These are phyloP conservation scores for Smittium mucronatum DNA, from an alignment of 371 early-diverging fungal genomes.

Conservation along the genomic window DNA sequence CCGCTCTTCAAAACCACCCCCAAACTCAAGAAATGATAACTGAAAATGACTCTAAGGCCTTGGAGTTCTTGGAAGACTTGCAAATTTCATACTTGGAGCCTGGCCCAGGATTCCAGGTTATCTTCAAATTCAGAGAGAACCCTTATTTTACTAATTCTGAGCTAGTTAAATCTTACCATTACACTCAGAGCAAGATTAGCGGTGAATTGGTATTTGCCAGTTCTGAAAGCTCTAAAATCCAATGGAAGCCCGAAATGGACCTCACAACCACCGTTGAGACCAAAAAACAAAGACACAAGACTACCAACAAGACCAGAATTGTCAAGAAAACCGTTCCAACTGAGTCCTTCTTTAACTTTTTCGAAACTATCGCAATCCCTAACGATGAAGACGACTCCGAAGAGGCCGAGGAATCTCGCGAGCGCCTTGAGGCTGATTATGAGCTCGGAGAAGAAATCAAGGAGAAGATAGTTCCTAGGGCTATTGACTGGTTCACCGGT, in stretches of 20 bases:
- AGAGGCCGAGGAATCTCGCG: conserved; percentile 64
- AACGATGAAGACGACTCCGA: conserved; percentile 54
- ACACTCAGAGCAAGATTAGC: conserved; percentile 45
- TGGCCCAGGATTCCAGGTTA: conserved; percentile 81
- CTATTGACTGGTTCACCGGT: conserved; percentile 96
- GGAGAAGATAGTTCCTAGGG: conserved; percentile 87
- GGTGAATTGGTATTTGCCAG: conserved; percentile 74
- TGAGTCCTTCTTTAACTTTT: conserved; percentile 92
- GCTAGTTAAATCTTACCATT: conserved; percentile 83
- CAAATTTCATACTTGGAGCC: conserved; percentile 66
- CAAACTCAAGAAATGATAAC: conserved; percentile 68
- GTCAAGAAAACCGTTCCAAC: conserved; percentile 88
- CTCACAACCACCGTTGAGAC: conserved; percentile 79
- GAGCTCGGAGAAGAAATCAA: conserved; percentile 92
- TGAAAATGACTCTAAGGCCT: conserved; percentile 71
- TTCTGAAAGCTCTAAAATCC: conserved; percentile 75
- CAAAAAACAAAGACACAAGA: conserved; percentile 96
- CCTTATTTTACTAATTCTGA: conserved; percentile 71
- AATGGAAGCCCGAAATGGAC: conserved; percentile 94
- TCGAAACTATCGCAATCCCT: conserved; percentile 66
- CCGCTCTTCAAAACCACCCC: conserved; percentile 71
- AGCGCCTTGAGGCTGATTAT: conserved; percentile 79
- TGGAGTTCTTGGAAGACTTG: conserved; percentile 74
- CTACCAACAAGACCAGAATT: conserved; percentile 92
- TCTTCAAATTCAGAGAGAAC: conserved; percentile 80